phyloP scores from a whole-genome alignment of 75 land plant species.

The Selaginella tamariscina region DNA sequence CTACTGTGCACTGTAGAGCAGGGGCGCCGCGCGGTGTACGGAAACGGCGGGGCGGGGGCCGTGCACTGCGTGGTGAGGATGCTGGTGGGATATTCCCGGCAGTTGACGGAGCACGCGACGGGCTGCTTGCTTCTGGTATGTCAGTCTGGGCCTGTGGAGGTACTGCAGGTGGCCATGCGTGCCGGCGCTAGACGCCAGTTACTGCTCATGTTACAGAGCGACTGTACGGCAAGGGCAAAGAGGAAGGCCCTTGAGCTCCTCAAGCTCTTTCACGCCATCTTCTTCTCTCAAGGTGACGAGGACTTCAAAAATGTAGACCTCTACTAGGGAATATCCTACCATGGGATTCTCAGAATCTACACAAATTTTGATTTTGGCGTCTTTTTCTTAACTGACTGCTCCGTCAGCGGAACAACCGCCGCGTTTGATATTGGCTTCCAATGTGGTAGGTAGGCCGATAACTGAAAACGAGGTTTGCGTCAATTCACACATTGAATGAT shows the following conservation, averaged over 20 bases:
- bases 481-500: too few species aligned
- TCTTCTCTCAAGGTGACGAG: neutral
- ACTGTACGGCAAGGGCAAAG: conserved; percentile 50
- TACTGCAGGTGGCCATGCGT: conserved; percentile 26
- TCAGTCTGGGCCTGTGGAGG: conserved; percentile 20
- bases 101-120: conserved; percentile 54
- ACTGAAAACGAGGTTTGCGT: too few species aligned
- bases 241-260: conserved; percentile 57
- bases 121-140: conserved; percentile 43
- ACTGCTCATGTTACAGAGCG: conserved; percentile 54
- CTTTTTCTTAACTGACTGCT: too few species aligned
- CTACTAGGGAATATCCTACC: too few species aligned
- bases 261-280: conserved; percentile 27
- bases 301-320: neutral
- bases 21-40: conserved; percentile 1
- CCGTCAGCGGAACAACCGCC: too few species aligned
- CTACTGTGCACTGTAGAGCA: conserved; percentile 41
- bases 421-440: too few species aligned
- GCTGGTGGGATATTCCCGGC: conserved; percentile 38
- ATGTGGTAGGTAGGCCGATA: too few species aligned
- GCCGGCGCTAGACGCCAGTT: conserved; percentile 51
- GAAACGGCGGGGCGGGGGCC: neutral
- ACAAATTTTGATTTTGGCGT: too few species aligned
- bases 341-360: too few species aligned
- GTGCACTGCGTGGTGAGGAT: conserved; percentile 27